Base-by-base conservation (phyloP, 1,284 basidiomycete genomes). In the Tremellales sp. region DNA sequence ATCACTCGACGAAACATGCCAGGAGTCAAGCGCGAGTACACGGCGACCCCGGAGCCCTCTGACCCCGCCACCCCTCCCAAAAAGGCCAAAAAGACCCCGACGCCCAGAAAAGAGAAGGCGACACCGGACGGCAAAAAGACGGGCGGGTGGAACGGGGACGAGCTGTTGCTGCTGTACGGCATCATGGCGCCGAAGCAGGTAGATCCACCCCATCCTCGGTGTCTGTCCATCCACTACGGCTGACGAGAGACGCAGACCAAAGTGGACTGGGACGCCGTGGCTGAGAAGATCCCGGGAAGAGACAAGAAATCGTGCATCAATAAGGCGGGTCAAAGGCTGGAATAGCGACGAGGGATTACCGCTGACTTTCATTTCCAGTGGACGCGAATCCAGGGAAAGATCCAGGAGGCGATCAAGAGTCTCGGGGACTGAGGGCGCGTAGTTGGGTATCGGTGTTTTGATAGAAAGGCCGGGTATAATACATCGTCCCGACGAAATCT, bases 101-200 rank as follows among this genome's bases (percentile, higher is more conserved):
- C 40, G 5, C 29, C 43, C 22, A 40, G 47, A 28, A 51, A 50
- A 41, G 18, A 29, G 21, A 36, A 41, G 9, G 37, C 19, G 29
- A 34, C 47, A 24, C 14, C 42, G 13, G 26, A 31, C 22, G 14
- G 25, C 22, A 64, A 56, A 51, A 57, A 57, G 45, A 56, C 45
- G 29, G 60, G 58, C 10, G 22, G 52, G 6, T 64, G 61, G 61
- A 38, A 37, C 14, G 47, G 51, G 13, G 61, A 64, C 9, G 61
- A 64, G 48, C 45, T 61, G 18, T 45, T 47, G 40, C 22, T 42
- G 24, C 53, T 64, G 5, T 64, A 64, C 37, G 28, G 18, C 4
- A 51, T 54, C 40, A 57, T 64, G 56, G 56, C 53, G 43, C 60
- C 61, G 2, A 64, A 62, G 43, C 29, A 38, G 13, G 61, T 64